Evolutionary conservation across 2,329 filamentous ascomycete genomes (phyloP), one percentile per base, ranked within the genome.

Genomic region (Teratosphaeria viscida): DNA sequence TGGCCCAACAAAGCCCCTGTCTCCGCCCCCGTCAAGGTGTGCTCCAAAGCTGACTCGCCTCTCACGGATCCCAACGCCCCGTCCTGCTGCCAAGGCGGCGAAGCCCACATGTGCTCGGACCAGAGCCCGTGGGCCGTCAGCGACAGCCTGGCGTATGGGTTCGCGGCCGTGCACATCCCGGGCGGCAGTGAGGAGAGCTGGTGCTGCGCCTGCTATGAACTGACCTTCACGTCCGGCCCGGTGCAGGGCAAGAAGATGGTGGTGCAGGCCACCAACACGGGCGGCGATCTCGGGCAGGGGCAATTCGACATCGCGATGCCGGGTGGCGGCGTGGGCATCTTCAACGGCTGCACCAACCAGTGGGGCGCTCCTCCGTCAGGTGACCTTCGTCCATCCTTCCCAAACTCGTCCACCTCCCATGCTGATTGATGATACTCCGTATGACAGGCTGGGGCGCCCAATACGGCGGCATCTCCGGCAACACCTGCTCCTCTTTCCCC

Each of bases 181-280:
- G 82, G 82, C 26, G 77, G 79, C 49, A 79, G 75, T 2, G 85
- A 87, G 70, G 73, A 76, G 1, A 77, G 73, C n/a, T 86, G 83
- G 82, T 88, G 85, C 74, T 88, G 85, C 69, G 81, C 79, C 56
- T 87, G 84, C 72, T 87, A 85, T 67, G 77, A 82, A 71, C 73
- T 85, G 59, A 82, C 81, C 12, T 84, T 85, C 67, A 84, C 81
- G 11, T 79, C 77, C 52, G 80, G 80, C 5, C 72, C 79, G 5
- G 77, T 82, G 23, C 72, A 75, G 29, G 83, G 83, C 58, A 86
- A 86, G 74, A 81, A 77, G 60, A 83, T 86, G 81, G 76, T 86
- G 57, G 79, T 87, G 16, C 84, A 87, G 68, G 81, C 82, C 8
- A 85, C 82, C 37, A 86, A 86, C 70, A 86, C 83, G 1, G 84